Evolutionary conservation across 768 basidiomycete species (phyloP).

Genomic region (Stropharia rugosoannulata): DNA sequence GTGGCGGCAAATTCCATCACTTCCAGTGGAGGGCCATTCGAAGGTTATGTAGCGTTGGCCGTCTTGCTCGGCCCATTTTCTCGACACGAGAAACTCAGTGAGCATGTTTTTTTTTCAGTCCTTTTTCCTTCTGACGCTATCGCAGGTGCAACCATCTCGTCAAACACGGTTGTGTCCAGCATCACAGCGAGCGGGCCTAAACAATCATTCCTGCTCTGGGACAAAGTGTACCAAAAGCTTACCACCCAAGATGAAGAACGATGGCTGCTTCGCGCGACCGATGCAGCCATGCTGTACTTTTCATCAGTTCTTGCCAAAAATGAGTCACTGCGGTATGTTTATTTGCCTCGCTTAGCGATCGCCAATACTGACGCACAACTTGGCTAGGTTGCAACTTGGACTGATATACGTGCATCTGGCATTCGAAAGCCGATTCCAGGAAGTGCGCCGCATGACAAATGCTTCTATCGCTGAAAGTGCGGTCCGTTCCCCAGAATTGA

Average conservation of each 20-base stretch:
- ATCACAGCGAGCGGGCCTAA: slow-evolving; percentile 55
- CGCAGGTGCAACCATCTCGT: slow-evolving; percentile 44
- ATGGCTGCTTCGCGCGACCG: slow-evolving; percentile 74
- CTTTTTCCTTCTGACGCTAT: background rate
- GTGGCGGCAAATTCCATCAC: slow-evolving; percentile 61
- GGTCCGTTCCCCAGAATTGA: slow-evolving; percentile 41
- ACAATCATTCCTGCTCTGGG: slow-evolving; percentile 85
- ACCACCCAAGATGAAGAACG: slow-evolving; percentile 57
- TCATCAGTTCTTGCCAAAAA: slow-evolving; percentile 50
- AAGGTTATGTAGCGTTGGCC: slow-evolving; percentile 80
- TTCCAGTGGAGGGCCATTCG: slow-evolving; percentile 65
- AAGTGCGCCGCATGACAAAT: slow-evolving; percentile 50
- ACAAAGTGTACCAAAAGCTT: slow-evolving; percentile 81
- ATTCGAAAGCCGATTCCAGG: slow-evolving; percentile 53
- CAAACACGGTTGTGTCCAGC: slow-evolving; percentile 45
- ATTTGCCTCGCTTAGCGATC: background rate
- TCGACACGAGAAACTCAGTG: slow-evolving; percentile 53
- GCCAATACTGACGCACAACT: background rate
- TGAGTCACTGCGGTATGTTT: slow-evolving; percentile 52
- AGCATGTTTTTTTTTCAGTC: slow-evolving; percentile 16
- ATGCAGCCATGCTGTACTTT: slow-evolving; percentile 48
- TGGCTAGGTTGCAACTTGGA: slow-evolving; percentile 58
- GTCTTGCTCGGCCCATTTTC: slow-evolving; percentile 63
- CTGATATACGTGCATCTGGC: slow-evolving; percentile 68
- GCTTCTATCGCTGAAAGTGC: slow-evolving; percentile 39